A percentile compares a stretch with the other conserved stretches of the same genome.
Evolutionary conservation across 768 basidiomycete species (phyloP).

Genomic region (Xerocomus brunneocitrinus): DNA sequence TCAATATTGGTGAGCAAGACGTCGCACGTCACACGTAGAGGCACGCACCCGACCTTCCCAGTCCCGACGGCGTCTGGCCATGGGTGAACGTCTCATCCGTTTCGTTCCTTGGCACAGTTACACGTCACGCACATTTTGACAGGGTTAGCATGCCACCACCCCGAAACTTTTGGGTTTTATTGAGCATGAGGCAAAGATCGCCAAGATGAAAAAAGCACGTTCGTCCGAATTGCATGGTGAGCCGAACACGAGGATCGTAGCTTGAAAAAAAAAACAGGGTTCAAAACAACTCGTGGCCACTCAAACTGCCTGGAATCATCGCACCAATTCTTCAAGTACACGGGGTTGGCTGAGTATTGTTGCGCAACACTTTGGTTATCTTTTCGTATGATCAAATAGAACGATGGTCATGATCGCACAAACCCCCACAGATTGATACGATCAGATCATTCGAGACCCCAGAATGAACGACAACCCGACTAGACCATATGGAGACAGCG

Average conservation of each 20-base stretch:
- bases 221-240: background rate
- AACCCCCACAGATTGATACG: no score
- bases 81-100: background rate
- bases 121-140: background rate
- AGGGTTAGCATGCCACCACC: background rate
- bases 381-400: no score
- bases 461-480: background rate
- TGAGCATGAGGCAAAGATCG: background rate
- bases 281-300: background rate
- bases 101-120: no score
- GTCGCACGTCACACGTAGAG: no score
- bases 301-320: background rate
- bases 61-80: no score
- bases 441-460: background rate
- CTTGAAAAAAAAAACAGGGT: background rate
- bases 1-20: no score
- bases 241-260: background rate
- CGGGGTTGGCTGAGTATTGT: no score
- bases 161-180: constrained; percentile 1
- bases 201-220: background rate
- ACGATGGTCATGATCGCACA: no score
- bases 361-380: no score
- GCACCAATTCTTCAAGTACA: background rate
- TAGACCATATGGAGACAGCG: background rate
- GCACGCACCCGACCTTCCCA: background rate